Percentiles rank a stretch among this genome's conserved stretches.
phyloP scores from a whole-genome alignment of 2,329 filamentous ascomycete species.

The Ophiocordyceps australis region DNA sequence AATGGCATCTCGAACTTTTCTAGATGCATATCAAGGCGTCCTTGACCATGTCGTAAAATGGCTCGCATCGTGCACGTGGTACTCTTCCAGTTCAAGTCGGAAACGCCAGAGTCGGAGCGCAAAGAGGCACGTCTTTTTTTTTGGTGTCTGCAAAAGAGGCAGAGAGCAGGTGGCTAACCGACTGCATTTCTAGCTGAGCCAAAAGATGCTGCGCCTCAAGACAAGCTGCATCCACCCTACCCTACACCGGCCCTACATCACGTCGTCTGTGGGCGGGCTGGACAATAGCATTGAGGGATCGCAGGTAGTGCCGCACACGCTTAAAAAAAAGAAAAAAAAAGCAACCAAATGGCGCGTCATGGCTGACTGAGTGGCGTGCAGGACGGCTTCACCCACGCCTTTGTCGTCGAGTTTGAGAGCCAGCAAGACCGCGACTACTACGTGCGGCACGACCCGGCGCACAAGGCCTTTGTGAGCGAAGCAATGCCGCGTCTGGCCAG shows the following conservation, averaged over 20 bases:
- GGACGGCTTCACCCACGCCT: conserved; percentile 48
- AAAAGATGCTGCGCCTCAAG: conserved; percentile 25
- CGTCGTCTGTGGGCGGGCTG: conserved; percentile 34
- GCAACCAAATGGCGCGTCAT: too few relatives aligned
- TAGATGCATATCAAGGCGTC: too few relatives aligned
- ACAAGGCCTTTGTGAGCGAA: conserved; percentile 36
- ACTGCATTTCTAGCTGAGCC: conserved; percentile 2
- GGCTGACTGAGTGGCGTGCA: too few relatives aligned
- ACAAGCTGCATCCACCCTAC: conserved; percentile 42
- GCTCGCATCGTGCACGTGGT: conserved; percentile 6
- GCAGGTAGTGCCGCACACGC: too few relatives aligned
- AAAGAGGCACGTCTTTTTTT: too few relatives aligned
- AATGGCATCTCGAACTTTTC: too few relatives aligned
- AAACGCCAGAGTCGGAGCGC: conserved; percentile 2
- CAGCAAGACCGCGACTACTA: conserved; percentile 51
- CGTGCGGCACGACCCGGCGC: conserved; percentile 41
- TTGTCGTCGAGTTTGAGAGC: conserved; percentile 48
- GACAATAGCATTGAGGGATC: conserved; percentile 43
- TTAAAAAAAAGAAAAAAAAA: too few relatives aligned
- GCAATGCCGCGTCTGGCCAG: conserved; percentile 27
- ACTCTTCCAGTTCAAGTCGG: conserved; percentile 6
- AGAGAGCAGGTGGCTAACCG: not conserved
- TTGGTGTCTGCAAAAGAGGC: too few relatives aligned
- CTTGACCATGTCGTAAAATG: too few relatives aligned
- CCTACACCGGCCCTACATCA: conserved; percentile 41